A percentile compares a stretch with the other conserved stretches of the same genome.
Conservation (phyloP, 441 rosid genomes). For the Populus hybrid region DNA sequence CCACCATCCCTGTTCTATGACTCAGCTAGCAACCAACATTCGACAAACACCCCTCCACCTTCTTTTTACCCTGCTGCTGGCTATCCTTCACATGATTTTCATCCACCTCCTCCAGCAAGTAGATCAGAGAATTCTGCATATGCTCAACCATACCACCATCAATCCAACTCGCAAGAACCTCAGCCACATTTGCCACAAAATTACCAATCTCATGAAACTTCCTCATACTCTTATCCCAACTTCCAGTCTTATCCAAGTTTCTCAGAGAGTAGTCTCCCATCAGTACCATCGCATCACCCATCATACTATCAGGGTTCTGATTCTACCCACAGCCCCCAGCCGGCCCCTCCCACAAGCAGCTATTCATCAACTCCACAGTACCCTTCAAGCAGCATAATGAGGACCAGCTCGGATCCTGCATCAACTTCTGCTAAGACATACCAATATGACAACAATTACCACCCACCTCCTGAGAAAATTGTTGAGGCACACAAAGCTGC, state of each 20-base stretch:
- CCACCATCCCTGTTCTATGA: slow-evolving; percentile 44
- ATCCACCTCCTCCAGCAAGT: slow-evolving; percentile 47
- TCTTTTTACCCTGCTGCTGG: slow-evolving; percentile 38
- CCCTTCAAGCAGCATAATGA: slow-evolving; percentile 44
- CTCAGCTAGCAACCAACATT: slow-evolving; percentile 35
- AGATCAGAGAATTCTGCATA: slow-evolving; percentile 50
- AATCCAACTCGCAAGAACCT: slow-evolving; percentile 61
- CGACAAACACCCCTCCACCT: slow-evolving; percentile 41
- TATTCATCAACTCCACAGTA: slow-evolving; percentile 50
- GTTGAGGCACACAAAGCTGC: slow-evolving; percentile 97
- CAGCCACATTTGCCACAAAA: slow-evolving; percentile 49
- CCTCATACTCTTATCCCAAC: slow-evolving; percentile 62
- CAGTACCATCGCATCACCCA: slow-evolving; percentile 58
- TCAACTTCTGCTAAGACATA: slow-evolving; percentile 38
- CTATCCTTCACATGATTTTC: slow-evolving; percentile 56
- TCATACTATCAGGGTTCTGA: slow-evolving; percentile 68
- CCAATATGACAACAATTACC: slow-evolving; percentile 74
- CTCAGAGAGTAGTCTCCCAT: slow-evolving; percentile 72
- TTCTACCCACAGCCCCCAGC: slow-evolving; percentile 43
- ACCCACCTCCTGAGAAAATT: slow-evolving; percentile 79
- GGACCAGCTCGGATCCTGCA: slow-evolving; percentile 36
- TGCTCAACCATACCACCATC: slow-evolving; percentile 58
- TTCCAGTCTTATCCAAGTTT: slow-evolving; percentile 91
- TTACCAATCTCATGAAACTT: slow-evolving; percentile 54
- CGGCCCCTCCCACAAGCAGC: slow-evolving; percentile 58